Percentiles rank a stretch among this genome's conserved stretches.
phyloP scores from a whole-genome alignment of 2,329 filamentous ascomycete species.

The Diplodia sapinea region DNA sequence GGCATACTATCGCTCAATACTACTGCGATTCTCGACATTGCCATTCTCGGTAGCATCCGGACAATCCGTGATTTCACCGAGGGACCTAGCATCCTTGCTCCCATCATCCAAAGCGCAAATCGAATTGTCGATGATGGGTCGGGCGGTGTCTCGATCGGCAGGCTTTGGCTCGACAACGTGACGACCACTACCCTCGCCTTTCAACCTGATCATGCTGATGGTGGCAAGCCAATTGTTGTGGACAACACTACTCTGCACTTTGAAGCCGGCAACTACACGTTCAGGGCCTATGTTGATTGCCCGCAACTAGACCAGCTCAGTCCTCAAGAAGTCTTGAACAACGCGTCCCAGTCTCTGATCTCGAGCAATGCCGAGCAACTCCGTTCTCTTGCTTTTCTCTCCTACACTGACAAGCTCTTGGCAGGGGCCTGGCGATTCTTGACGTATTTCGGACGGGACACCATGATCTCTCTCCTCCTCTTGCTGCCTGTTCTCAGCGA shows the following conservation, averaged over 20 bases:
- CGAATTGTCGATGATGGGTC: slow-evolving; percentile 48
- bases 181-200: slow-evolving; percentile 63
- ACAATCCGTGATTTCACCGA: slow-evolving; percentile 69
- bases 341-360: slow-evolving; percentile 55
- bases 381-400: slow-evolving; percentile 65
- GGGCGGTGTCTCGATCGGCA: slow-evolving; percentile 56
- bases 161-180: slow-evolving; percentile 67
- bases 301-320: slow-evolving; percentile 64
- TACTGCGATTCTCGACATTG: slow-evolving; percentile 60
- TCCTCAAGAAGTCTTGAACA: slow-evolving; percentile 57
- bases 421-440: slow-evolving; percentile 71
- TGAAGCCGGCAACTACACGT: slow-evolving; percentile 60
- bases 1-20: slow-evolving; percentile 63
- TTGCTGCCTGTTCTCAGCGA: slow-evolving; percentile 64
- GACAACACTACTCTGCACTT: slow-evolving; percentile 55
- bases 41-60: slow-evolving; percentile 67
- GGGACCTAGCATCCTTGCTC: slow-evolving; percentile 59
- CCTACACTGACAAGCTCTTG: slow-evolving; percentile 66
- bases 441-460: slow-evolving; percentile 71
- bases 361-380: slow-evolving; percentile 54
- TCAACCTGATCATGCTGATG: slow-evolving; percentile 40
- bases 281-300: slow-evolving; percentile 67
- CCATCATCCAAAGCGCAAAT: slow-evolving; percentile 62
- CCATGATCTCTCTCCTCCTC: slow-evolving; percentile 65
- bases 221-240: slow-evolving; percentile 32